Evolutionary conservation across 2,329 filamentous ascomycete species (phyloP).

Genomic region (Samsoniella hepiali): DNA sequence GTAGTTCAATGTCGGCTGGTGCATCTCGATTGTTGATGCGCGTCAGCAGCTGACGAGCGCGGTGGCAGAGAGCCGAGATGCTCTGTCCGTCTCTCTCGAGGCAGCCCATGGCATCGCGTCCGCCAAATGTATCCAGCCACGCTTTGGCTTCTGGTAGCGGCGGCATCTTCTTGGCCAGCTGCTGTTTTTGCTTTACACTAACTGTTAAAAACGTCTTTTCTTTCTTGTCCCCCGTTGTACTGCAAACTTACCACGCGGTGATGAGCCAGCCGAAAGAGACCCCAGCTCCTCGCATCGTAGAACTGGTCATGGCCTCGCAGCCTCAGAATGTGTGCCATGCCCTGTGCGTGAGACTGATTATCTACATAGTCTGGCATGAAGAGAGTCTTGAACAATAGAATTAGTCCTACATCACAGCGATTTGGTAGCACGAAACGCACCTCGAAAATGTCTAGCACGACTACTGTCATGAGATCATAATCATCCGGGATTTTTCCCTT

Average conservation of each 20-base stretch:
- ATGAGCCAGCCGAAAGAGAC: slow-evolving; percentile 38
- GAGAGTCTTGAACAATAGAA: slow-evolving; percentile 27
- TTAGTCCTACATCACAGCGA: not conserved
- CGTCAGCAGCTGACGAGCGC: slow-evolving; percentile 29
- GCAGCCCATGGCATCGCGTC: slow-evolving; percentile 26
- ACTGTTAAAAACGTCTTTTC: too few relatives aligned
- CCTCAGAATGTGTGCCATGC: slow-evolving; percentile 40
- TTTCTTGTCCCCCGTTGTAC: too few relatives aligned
- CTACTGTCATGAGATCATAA: slow-evolving; percentile 39
- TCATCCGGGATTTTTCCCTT: slow-evolving; percentile 36
- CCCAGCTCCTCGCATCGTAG: slow-evolving; percentile 36
- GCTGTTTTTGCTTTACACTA: slow-evolving; percentile 33
- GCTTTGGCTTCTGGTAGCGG: slow-evolving; percentile 29
- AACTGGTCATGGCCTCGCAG: slow-evolving; percentile 35
- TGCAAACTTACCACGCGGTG: slow-evolving; percentile 30
- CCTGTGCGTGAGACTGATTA: slow-evolving; percentile 35
- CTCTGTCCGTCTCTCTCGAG: slow-evolving; percentile 29
- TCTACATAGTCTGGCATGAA: slow-evolving; percentile 28
- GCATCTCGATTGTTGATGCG: slow-evolving; percentile 14
- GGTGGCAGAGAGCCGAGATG: slow-evolving; percentile 27
- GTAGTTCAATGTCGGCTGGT: slow-evolving; percentile 5
- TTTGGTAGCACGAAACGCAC: slow-evolving; percentile 20
- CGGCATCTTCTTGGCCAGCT: slow-evolving; percentile 31
- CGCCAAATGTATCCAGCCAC: slow-evolving; percentile 32
- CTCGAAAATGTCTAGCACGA: slow-evolving; percentile 41